phyloP scores from a whole-genome alignment of 2,329 filamentous ascomycete species.

The Aureobasidium namibiae region DNA sequence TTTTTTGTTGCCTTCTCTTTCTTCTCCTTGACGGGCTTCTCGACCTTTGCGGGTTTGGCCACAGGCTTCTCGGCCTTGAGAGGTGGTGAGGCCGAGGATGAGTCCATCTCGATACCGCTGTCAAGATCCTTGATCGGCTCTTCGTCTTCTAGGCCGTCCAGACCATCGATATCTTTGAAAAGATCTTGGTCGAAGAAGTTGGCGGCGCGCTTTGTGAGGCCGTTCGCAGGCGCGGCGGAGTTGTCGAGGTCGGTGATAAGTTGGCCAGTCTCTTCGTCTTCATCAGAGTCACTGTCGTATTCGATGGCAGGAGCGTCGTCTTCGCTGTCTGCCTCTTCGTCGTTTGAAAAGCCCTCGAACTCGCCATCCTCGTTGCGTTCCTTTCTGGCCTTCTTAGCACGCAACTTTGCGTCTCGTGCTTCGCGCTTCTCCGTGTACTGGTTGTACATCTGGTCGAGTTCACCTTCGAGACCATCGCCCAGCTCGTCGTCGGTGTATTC shows the following conservation, averaged over 20 bases:
- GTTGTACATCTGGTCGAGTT: constrained; percentile 83
- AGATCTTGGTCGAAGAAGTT: constrained; percentile 93
- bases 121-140: constrained; percentile 38
- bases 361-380: constrained; percentile 70
- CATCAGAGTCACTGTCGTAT: constrained; percentile 55
- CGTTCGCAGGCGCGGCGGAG: constrained; percentile 40
- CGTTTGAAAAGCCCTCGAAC: constrained; percentile 80
- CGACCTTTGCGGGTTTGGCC: constrained; percentile 18
- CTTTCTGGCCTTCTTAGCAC: constrained; percentile 79
- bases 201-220: constrained; percentile 74
- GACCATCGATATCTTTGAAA: constrained; percentile 71
- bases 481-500: constrained; percentile 60
- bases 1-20: background rate
- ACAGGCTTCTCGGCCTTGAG: constrained; percentile 17
- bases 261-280: constrained; percentile 34
- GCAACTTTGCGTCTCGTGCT: constrained; percentile 74
- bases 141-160: constrained; percentile 46
- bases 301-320: constrained; percentile 52
- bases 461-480: constrained; percentile 70
- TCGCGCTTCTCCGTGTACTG: constrained; percentile 74
- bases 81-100: constrained; percentile 19
- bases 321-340: constrained; percentile 47
- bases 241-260: constrained; percentile 57
- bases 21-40: constrained; percentile 13
- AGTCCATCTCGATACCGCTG: constrained; percentile 32